Evolutionary conservation across 192 early-diverging fungal species (phyloP).

Genomic region (Podila verticillata): DNA sequence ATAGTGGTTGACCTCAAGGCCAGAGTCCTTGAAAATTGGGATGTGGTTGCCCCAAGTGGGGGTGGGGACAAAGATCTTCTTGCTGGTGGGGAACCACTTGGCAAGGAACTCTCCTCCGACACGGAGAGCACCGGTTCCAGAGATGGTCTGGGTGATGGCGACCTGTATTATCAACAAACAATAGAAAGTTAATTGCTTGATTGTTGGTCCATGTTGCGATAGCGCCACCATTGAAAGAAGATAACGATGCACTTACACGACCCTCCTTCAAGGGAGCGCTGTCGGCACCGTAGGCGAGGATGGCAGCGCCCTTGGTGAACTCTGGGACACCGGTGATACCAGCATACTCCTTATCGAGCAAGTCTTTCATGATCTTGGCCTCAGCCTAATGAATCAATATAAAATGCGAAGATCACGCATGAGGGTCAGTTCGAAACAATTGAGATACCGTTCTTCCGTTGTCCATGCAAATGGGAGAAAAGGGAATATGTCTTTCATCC

Average conservation of each 20-base stretch:
- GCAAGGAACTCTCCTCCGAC: slow-evolving; percentile 91
- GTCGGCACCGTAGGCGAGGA: slow-evolving; percentile 87
- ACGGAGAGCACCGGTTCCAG: slow-evolving; percentile 96
- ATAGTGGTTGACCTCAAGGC: slow-evolving; percentile 88
- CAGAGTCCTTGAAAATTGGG: slow-evolving; percentile 91
- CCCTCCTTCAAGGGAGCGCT: slow-evolving; percentile 72
- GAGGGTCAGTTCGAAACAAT: too few relatives aligned
- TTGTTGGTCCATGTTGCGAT: background rate
- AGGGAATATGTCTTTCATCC: background rate
- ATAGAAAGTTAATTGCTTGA: background rate
- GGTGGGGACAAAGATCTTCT: slow-evolving; percentile 91
- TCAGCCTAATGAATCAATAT: slow-evolving; percentile 74
- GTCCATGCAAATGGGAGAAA: background rate
- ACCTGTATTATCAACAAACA: slow-evolving; percentile 52
- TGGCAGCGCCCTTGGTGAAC: slow-evolving; percentile 84
- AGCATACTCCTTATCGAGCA: slow-evolving; percentile 96
- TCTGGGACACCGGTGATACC: slow-evolving; percentile 90
- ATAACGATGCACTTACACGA: slow-evolving; percentile 56
- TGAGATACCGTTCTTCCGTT: too few relatives aligned
- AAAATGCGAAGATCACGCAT: background rate
- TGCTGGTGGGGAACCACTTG: slow-evolving; percentile 81
- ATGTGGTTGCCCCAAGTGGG: slow-evolving; percentile 99
- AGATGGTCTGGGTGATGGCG: slow-evolving; percentile 93
- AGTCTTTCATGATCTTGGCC: slow-evolving; percentile 67
- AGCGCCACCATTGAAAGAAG: too few relatives aligned